A percentile compares a stretch with the other conserved stretches of the same genome.
Conservation (phyloP, 305 asterid species). For the Plantago coronopus region DNA sequence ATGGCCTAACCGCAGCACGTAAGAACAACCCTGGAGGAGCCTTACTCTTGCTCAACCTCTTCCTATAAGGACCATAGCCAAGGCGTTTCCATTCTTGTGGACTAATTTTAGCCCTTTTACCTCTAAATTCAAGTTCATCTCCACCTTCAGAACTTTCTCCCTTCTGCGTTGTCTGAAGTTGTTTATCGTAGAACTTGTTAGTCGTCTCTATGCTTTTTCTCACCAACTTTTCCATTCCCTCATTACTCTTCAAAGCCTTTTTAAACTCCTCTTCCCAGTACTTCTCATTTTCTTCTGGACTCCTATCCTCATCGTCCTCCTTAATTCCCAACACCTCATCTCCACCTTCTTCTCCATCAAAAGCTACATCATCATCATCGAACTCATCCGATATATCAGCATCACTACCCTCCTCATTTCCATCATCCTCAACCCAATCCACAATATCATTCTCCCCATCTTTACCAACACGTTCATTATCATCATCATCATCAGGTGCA, state of each 20-base stretch:
- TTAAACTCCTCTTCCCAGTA: slow-evolving; percentile 88
- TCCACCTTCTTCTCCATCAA: slow-evolving; percentile 39
- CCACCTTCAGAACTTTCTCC: slow-evolving; percentile 29
- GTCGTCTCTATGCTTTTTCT: slow-evolving; percentile 45
- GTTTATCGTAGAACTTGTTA: slow-evolving; percentile 38
- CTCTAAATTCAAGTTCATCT: slow-evolving; percentile 62
- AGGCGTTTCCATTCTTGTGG: slow-evolving; percentile 60
- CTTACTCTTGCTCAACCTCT: slow-evolving; percentile 58
- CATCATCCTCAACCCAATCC: slow-evolving; percentile 89
- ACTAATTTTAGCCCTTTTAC: slow-evolving; percentile 62
- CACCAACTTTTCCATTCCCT: slow-evolving; percentile 79
- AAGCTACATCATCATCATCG: slow-evolving; percentile 26
- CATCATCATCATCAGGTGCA: slow-evolving; percentile 72
- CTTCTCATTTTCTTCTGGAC: slow-evolving; percentile 48
- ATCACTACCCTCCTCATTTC: slow-evolving; percentile 28
- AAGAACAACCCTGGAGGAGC: slow-evolving; percentile 72
- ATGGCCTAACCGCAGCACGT: slow-evolving; percentile 84
- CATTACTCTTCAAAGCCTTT: slow-evolving; percentile 67
- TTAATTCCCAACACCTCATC: slow-evolving; percentile 50
- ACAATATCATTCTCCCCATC: slow-evolving; percentile 41
- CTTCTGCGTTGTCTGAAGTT: slow-evolving; percentile 30
- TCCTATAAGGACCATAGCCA: slow-evolving; percentile 71
- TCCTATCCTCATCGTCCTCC: slow-evolving; percentile 41
- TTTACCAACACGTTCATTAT: slow-evolving; percentile 18
- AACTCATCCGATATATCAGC: slow-evolving; percentile 23